Conservation (phyloP, 208 protist species). For the Acanthamoeba healyi region DNA sequence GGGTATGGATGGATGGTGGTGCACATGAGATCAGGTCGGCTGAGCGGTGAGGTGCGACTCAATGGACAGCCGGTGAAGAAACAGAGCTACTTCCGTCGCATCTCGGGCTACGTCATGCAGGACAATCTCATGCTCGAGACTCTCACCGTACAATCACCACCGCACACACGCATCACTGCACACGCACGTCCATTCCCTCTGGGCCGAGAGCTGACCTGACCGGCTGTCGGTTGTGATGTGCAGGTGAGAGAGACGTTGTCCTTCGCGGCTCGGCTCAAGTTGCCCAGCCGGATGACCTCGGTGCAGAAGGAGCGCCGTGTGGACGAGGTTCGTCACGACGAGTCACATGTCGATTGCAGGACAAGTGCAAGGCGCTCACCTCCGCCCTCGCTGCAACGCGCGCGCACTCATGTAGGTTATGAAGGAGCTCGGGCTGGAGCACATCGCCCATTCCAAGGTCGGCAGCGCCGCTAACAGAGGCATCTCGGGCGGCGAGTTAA, state of each 20-base stretch:
- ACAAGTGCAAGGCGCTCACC: too few species aligned
- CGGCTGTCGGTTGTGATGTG: neutral
- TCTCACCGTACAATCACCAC: conserved; percentile 43
- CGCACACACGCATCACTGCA: neutral
- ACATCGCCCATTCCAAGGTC: conserved; percentile 42
- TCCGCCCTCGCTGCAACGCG: too few species aligned
- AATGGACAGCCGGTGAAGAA: conserved; percentile 39
- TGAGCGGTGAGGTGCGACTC: conserved; percentile 35
- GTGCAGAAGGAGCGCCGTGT: conserved; percentile 48
- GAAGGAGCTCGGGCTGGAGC: conserved; percentile 40
- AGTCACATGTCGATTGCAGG: too few species aligned
- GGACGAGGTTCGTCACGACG: conserved; percentile 35
- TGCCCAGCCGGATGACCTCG: conserved; percentile 42
- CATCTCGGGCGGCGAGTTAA: conserved; percentile 65
- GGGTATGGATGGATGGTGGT: neutral
- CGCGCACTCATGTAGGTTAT: neutral
- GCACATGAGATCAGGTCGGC: neutral
- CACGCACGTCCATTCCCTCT: neutral
- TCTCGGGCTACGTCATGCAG: conserved; percentile 68
- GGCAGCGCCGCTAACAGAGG: conserved; percentile 27
- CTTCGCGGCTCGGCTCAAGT: conserved; percentile 39
- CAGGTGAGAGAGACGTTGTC: conserved; percentile 58
- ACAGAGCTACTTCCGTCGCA: conserved; percentile 29
- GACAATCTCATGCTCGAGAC: conserved; percentile 63
- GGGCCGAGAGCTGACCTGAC: too few species aligned